Percentiles rank a stretch among this genome's conserved stretches.
These are phyloP conservation scores for Claviceps maximensis DNA, from an alignment of 2,329 filamentous ascomycete genomes.

Conservation along the genomic window DNA sequence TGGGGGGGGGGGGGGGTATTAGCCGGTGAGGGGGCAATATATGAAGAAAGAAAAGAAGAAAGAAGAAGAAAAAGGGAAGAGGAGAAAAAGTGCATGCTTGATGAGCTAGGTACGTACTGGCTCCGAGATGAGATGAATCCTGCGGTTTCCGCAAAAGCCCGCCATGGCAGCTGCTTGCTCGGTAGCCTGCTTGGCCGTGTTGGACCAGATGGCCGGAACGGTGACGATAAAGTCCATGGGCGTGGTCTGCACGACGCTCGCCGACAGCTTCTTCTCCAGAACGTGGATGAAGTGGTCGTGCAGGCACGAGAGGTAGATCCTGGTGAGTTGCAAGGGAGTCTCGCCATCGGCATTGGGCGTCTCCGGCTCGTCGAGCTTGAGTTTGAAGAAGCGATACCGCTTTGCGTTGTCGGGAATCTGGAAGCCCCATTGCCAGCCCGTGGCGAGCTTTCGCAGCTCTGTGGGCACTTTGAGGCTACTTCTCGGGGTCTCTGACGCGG, in stretches of 20 bases:
- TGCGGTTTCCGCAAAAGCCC: slow-evolving; percentile 25
- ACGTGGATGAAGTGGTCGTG: slow-evolving; percentile 34
- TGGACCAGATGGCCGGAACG: slow-evolving; percentile 46
- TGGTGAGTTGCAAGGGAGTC: slow-evolving; percentile 23
- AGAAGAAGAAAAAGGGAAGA: not conserved
- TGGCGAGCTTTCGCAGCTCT: slow-evolving; percentile 28
- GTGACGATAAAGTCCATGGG: slow-evolving; percentile 42
- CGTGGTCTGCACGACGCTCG: slow-evolving; percentile 27
- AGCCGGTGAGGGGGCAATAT: too few relatives aligned
- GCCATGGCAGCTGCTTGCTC: slow-evolving; percentile 25
- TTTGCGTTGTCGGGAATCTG: slow-evolving; percentile 29
- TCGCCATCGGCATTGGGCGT: slow-evolving; percentile 19
- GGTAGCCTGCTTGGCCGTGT: slow-evolving; percentile 38
- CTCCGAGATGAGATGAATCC: slow-evolving; percentile 35
- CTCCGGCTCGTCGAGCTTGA: slow-evolving; percentile 25
- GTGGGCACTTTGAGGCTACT: slow-evolving; percentile 35
- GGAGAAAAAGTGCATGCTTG: not conserved
- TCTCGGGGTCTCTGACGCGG: slow-evolving; percentile 19
- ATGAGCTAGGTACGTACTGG: slow-evolving; percentile 26
- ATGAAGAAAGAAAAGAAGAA: not conserved
- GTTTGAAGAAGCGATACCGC: slow-evolving; percentile 33
- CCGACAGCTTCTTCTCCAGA: slow-evolving; percentile 28
- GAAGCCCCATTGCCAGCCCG: slow-evolving; percentile 36
- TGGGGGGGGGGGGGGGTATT: not conserved
- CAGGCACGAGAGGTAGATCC: slow-evolving; percentile 32